These are phyloP conservation scores for Babesia caballi DNA, from an alignment of 169 alveolate species.

Conservation along the genomic window DNA sequence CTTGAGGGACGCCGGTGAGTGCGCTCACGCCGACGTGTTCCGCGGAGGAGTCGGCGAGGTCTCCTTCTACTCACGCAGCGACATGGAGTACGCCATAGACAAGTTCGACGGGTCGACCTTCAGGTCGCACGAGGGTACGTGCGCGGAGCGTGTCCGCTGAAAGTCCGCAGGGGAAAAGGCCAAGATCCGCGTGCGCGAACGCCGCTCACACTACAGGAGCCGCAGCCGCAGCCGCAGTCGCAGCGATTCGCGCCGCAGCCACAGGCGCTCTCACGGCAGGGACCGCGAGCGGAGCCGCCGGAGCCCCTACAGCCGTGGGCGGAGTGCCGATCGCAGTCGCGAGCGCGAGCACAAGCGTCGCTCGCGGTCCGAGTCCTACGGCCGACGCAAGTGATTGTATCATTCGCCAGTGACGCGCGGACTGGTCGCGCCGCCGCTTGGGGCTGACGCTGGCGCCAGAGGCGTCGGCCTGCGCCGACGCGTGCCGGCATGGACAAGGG, in stretches of 20 bases:
- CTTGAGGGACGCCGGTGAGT: slow-evolving; percentile 85
- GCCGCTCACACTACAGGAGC: slow-evolving; percentile 55
- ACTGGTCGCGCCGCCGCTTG: too few species aligned
- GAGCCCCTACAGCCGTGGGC: slow-evolving; percentile 48
- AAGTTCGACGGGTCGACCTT: slow-evolving; percentile 80
- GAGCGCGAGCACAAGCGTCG: slow-evolving; percentile 26
- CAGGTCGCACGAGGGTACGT: slow-evolving; percentile 78
- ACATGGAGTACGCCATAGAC: slow-evolving; percentile 84
- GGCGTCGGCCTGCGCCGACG: neutral
- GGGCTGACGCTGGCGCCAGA: neutral
- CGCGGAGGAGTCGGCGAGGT: slow-evolving; percentile 86
- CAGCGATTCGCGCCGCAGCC: slow-evolving; percentile 37
- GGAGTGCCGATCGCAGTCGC: slow-evolving; percentile 39
- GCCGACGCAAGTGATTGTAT: slow-evolving; percentile 1
- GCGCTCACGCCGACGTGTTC: slow-evolving; percentile 87
- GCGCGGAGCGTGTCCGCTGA: neutral
- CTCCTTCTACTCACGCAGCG: slow-evolving; percentile 77
- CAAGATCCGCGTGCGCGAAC: slow-evolving; percentile 78
- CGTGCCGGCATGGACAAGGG: slow-evolving; percentile 22
- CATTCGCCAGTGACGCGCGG: too few species aligned
- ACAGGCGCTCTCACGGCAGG: slow-evolving; percentile 40
- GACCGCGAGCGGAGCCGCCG: slow-evolving; percentile 45
- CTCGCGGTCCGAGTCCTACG: slow-evolving; percentile 14
- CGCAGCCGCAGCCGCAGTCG: slow-evolving; percentile 10
- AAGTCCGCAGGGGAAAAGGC: slow-evolving; percentile 72